Conservation (phyloP, 768 basidiomycete genomes). For the Mycena maculata region DNA sequence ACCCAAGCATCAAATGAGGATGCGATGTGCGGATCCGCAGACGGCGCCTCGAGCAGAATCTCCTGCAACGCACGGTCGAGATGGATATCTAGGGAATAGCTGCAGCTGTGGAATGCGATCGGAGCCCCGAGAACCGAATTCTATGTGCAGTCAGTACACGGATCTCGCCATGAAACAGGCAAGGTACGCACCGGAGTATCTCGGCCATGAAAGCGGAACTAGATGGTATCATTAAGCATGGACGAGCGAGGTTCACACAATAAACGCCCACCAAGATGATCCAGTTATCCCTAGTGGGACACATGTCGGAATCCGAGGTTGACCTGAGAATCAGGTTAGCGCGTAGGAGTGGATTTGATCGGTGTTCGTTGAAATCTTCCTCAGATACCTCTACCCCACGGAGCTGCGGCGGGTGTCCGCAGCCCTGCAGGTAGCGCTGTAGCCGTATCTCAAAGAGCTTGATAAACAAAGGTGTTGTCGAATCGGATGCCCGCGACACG, state of each 20-base stretch:
- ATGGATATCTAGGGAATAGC: background rate
- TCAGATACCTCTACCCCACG: background rate
- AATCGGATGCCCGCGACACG: background rate
- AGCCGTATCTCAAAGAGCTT: background rate
- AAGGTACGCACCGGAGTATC: too few species aligned
- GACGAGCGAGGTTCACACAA: background rate
- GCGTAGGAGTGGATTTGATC: background rate
- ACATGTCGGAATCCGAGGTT: background rate
- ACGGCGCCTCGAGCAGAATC: background rate
- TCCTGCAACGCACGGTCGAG: background rate
- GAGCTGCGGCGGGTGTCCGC: background rate
- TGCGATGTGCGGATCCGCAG: background rate
- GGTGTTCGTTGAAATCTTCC: background rate
- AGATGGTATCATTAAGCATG: too few species aligned
- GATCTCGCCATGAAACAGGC: too few species aligned
- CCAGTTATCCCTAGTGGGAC: background rate
- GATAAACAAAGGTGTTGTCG: background rate
- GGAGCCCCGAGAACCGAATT: background rate
- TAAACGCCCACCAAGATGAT: background rate
- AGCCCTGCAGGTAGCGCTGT: background rate
- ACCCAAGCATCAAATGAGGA: background rate
- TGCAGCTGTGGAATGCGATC: slow-evolving; percentile 11
- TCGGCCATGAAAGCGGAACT: background rate
- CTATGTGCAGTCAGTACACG: too few species aligned
- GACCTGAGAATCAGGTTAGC: background rate